Evolutionary conservation across 257 asterid genomes (phyloP).

Genomic region (Jasminum sambac): DNA sequence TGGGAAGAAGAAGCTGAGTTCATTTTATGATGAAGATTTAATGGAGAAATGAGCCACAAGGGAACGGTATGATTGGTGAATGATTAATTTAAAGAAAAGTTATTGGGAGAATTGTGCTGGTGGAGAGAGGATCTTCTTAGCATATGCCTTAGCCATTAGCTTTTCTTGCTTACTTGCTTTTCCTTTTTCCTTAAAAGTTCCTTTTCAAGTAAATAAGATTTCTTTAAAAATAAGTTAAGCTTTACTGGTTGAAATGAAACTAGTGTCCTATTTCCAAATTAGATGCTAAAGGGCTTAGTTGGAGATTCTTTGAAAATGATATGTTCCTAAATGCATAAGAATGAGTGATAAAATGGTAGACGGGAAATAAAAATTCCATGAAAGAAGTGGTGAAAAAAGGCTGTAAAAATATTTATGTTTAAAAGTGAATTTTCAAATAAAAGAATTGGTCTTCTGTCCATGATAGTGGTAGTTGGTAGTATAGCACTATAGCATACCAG

Average conservation of each 20-base stretch:
- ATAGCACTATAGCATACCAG: too few relatives aligned
- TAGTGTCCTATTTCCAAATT: not conserved
- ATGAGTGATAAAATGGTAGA: too few relatives aligned
- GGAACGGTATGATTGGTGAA: not conserved
- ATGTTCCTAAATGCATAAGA: too few relatives aligned
- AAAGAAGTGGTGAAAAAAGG: too few relatives aligned
- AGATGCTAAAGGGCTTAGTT: too few relatives aligned
- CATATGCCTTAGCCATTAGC: slow-evolving; percentile 24
- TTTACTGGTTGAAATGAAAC: not conserved
- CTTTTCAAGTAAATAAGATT: not conserved
- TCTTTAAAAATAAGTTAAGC: not conserved
- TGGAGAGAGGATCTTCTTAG: slow-evolving; percentile 24
- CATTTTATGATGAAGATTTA: not conserved
- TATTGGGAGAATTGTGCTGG: not conserved
- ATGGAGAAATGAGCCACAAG: not conserved
- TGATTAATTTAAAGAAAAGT: not conserved
- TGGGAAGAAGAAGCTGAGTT: not conserved
- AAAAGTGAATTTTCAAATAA: too few relatives aligned
- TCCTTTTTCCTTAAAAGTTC: not conserved
- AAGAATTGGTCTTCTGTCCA: too few relatives aligned
- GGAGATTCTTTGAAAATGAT: too few relatives aligned
- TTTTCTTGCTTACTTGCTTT: slow-evolving; percentile 6
- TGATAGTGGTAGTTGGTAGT: too few relatives aligned
- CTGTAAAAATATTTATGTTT: too few relatives aligned
- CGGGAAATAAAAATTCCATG: too few relatives aligned